A percentile compares a stretch with the other conserved stretches of the same genome.
Evolutionary conservation across 805 yeast genomes (phyloP).

Genomic region (Middelhovenomyces tepae): DNA sequence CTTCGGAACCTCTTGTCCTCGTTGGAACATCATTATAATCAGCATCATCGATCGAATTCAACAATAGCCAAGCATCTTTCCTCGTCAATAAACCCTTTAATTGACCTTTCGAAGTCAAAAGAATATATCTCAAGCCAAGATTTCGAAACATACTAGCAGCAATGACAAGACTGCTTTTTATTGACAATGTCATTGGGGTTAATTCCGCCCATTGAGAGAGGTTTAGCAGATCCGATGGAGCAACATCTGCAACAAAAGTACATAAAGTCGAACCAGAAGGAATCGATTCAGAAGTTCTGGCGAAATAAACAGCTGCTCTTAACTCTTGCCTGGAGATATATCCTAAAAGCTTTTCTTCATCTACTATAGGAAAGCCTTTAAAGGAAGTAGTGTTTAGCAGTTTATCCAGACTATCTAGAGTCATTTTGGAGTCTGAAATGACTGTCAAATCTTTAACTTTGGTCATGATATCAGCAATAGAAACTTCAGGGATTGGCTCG

Average conservation of each 20-base stretch:
- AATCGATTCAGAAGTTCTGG: constrained; percentile 7
- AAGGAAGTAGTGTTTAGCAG: constrained; percentile 15
- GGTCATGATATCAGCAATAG: constrained; percentile 32
- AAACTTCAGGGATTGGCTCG: constrained; percentile 32
- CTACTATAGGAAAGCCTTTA: constrained; percentile 40
- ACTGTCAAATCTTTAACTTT: constrained; percentile 23
- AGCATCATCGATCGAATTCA: constrained; percentile 7
- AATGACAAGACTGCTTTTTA: constrained; percentile 27
- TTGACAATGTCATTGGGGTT: constrained; percentile 25
- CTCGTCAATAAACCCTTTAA: constrained; percentile 32
- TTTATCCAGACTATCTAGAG: constrained; percentile 23
- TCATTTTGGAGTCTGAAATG: constrained; percentile 27
- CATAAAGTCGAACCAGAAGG: constrained; percentile 9
- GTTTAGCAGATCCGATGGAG: constrained; percentile 5
- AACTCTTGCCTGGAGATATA: constrained; percentile 35
- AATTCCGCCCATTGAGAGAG: constrained; percentile 17
- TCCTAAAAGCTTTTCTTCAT: constrained; percentile 33
- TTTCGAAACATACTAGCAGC: constrained; percentile 32
- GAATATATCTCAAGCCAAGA: constrained; percentile 29
- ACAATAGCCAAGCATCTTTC: constrained; percentile 24
- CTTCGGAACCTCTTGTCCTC: constrained; percentile 2
- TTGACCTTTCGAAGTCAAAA: constrained; percentile 23
- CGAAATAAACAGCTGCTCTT: constrained; percentile 22
- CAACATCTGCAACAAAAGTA: constrained; percentile 3
- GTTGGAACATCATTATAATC: background rate